phyloP scores from a whole-genome alignment of 495 filamentous ascomycete species.

The Trypethelium eluteriae region DNA sequence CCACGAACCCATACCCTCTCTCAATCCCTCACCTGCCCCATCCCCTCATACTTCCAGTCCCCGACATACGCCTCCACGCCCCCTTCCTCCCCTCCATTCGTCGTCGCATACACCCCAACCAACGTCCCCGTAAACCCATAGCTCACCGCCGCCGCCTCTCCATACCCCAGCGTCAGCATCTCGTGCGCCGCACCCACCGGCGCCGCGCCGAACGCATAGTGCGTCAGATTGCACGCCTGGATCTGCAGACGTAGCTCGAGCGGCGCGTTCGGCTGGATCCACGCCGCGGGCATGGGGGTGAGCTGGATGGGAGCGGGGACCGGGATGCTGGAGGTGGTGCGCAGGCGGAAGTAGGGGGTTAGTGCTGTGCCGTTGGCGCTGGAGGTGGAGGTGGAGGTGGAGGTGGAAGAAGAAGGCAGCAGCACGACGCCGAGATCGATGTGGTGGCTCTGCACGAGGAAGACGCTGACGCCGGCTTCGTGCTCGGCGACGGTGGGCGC shows the following conservation, averaged over 20 bases:
- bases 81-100: constrained; percentile 40
- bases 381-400: not conserved
- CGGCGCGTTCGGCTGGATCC: constrained; percentile 26
- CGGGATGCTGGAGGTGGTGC: constrained; percentile 20
- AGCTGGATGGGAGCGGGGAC: constrained; percentile 30
- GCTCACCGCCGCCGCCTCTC: constrained; percentile 39
- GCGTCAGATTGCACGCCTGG: constrained; percentile 40
- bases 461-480: constrained; percentile 37
- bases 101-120: constrained; percentile 47
- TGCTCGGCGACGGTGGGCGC: constrained; percentile 28
- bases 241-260: constrained; percentile 38
- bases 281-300: constrained; percentile 36
- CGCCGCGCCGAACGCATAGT: constrained; percentile 42
- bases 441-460: constrained; percentile 49
- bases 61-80: constrained; percentile 40
- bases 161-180: constrained; percentile 35
- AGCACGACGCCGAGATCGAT: constrained; percentile 43
- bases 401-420: constrained; percentile 16
- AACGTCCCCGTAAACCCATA: constrained; percentile 47
- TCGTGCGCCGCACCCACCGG: constrained; percentile 30
- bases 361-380: not conserved
- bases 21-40: constrained; percentile 2
- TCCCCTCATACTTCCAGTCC: constrained; percentile 39
- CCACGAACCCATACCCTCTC: not conserved
- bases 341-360: constrained; percentile 22